Evolutionary conservation across 129 eudicot genomes (phyloP).

Genomic region (Artemisia argyi): DNA sequence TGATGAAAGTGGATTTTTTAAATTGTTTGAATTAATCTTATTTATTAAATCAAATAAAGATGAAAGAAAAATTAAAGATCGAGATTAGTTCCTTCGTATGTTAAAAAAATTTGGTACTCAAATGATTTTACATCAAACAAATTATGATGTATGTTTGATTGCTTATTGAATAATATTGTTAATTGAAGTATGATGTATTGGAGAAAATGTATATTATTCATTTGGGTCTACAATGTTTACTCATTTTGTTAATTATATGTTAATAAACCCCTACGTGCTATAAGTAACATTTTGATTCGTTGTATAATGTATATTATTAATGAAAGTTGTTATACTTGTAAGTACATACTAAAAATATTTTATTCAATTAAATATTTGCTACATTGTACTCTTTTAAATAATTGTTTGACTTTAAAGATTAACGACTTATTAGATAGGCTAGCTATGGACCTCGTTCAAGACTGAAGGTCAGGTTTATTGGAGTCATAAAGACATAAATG

Average conservation of each 20-base stretch:
- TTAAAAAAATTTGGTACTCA: too few species aligned
- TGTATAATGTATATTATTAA: background rate
- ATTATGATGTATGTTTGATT: conserved; percentile 27
- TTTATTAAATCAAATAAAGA: too few species aligned
- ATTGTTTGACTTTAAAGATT: background rate
- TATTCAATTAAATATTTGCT: too few species aligned
- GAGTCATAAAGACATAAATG: background rate
- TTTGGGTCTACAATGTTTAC: background rate
- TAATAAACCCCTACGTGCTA: background rate
- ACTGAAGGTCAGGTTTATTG: background rate
- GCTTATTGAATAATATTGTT: background rate
- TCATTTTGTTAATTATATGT: background rate
- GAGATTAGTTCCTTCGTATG: too few species aligned
- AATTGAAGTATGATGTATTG: background rate
- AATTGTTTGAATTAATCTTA: too few species aligned
- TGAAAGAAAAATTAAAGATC: too few species aligned
- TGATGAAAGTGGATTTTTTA: too few species aligned
- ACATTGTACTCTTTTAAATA: background rate
- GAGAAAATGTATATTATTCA: background rate
- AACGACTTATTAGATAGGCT: background rate
- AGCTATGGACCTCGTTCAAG: background rate
- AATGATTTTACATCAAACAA: too few species aligned
- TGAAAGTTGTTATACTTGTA: background rate
- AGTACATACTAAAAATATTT: too few species aligned
- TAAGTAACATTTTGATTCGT: background rate